Evolutionary conservation across 2,329 filamentous ascomycete genomes (phyloP).

Genomic region (Alternaria gansuensis): DNA sequence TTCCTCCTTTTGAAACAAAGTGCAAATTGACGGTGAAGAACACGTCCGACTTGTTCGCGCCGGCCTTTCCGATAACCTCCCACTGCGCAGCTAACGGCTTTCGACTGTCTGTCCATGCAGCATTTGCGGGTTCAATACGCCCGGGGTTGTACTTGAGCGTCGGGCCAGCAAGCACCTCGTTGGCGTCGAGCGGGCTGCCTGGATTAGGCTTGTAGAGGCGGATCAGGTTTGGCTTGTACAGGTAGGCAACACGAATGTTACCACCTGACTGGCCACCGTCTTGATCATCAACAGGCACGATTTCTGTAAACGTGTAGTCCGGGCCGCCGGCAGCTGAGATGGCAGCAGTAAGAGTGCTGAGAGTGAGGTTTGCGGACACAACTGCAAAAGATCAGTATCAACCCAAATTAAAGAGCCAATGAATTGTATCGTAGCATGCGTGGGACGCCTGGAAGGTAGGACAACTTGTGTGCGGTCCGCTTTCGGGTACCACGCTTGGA

Average conservation of each 20-base stretch:
- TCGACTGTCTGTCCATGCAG: slow-evolving; percentile 68
- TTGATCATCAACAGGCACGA: slow-evolving; percentile 66
- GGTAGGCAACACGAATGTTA: slow-evolving; percentile 75
- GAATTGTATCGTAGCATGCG: background rate
- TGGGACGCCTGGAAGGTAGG: background rate
- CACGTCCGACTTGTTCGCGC: slow-evolving; percentile 43
- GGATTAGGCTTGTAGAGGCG: slow-evolving; percentile 67
- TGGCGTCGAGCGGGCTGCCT: slow-evolving; percentile 64
- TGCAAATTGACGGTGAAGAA: slow-evolving; percentile 80
- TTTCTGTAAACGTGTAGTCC: slow-evolving; percentile 67
- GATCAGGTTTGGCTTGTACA: slow-evolving; percentile 70
- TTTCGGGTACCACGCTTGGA: background rate
- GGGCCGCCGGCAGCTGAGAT: slow-evolving; percentile 62
- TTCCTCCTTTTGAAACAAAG: slow-evolving; percentile 72
- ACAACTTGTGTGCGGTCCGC: slow-evolving; percentile 1
- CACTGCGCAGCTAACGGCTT: slow-evolving; percentile 75
- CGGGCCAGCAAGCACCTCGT: slow-evolving; percentile 66
- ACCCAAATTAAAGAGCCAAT: background rate
- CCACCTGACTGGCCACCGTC: slow-evolving; percentile 74
- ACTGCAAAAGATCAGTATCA: slow-evolving; percentile 36
- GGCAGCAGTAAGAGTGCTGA: slow-evolving; percentile 63
- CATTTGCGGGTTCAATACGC: slow-evolving; percentile 69
- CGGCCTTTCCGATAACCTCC: slow-evolving; percentile 65
- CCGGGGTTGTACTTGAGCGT: slow-evolving; percentile 74
- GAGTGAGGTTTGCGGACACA: slow-evolving; percentile 66